Conservation (phyloP, 805 yeast species). For the Metschnikowia sp. region DNA sequence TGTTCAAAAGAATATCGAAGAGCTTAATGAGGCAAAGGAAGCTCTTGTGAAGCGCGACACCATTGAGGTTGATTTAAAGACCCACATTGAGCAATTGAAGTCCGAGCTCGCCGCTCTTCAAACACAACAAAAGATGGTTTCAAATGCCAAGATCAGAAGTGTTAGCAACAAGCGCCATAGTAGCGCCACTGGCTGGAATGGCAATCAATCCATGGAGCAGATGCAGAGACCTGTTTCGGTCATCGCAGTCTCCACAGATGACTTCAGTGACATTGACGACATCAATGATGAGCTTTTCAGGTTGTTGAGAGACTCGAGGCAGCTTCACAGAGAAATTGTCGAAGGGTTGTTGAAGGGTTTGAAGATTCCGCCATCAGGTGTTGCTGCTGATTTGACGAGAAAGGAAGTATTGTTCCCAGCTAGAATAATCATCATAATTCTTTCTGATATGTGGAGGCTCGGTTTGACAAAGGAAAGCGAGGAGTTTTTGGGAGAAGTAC, state of each 20-base stretch:
- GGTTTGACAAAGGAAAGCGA: slow-evolving; percentile 92
- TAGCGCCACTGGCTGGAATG: slow-evolving; percentile 36
- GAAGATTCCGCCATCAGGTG: slow-evolving; percentile 81
- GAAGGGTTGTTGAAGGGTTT: slow-evolving; percentile 82
- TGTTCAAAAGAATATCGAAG: slow-evolving; percentile 57
- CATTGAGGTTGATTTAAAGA: slow-evolving; percentile 63
- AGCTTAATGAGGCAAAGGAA: slow-evolving; percentile 57
- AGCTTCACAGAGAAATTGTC: slow-evolving; percentile 77
- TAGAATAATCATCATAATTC: slow-evolving; percentile 83
- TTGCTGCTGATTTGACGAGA: slow-evolving; percentile 75
- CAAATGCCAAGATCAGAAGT: slow-evolving; percentile 29
- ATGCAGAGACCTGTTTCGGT: slow-evolving; percentile 58
- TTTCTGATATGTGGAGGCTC: slow-evolving; percentile 97
- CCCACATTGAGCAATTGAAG: slow-evolving; percentile 55
- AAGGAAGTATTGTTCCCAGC: slow-evolving; percentile 96
- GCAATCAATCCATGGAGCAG: slow-evolving; percentile 34
- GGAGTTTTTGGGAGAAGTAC: slow-evolving; percentile 82
- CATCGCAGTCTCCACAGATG: slow-evolving; percentile 53
- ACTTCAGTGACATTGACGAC: slow-evolving; percentile 56
- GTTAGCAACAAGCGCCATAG: slow-evolving; percentile 40
- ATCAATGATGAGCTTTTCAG: slow-evolving; percentile 74
- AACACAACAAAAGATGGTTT: slow-evolving; percentile 34
- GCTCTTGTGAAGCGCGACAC: slow-evolving; percentile 57
- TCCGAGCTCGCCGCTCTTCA: slow-evolving; percentile 48
- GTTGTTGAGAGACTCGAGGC: slow-evolving; percentile 65